Evolutionary conservation across 1,139 yeast species (phyloP).

Genomic region (Protomyces pachydermus): DNA sequence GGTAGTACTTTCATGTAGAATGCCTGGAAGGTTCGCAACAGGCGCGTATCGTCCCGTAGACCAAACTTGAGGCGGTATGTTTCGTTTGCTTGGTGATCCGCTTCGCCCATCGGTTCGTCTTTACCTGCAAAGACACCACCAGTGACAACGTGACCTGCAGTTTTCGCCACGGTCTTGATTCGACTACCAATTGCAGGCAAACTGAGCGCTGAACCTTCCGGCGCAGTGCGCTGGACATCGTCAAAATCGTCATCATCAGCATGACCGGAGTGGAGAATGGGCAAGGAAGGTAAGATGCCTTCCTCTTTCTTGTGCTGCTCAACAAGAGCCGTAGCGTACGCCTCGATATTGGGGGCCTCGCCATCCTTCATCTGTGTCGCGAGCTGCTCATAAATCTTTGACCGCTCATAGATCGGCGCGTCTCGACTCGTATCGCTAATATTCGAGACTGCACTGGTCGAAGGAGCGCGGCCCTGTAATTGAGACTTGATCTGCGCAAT

Average conservation of each 20-base stretch:
- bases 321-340: neutral
- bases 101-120: neutral
- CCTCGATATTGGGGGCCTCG: neutral
- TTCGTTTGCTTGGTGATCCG: neutral
- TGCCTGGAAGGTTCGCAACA: conserved; percentile 66
- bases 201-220: neutral
- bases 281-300: neutral
- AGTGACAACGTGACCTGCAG: neutral
- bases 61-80: conserved; percentile 66
- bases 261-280: neutral
- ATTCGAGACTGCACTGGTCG: neutral
- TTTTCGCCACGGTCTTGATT: neutral
- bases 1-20: conserved; percentile 70
- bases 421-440: conserved; percentile 6
- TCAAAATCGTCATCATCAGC: neutral
- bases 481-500: conserved; percentile 16
- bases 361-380: neutral
- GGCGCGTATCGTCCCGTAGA: conserved; percentile 47
- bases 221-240: neutral
- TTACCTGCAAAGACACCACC: neutral
- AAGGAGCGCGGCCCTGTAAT: neutral
- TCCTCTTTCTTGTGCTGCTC: conserved; percentile 5
- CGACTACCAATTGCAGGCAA: neutral
- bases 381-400: neutral
- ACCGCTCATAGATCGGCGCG: conserved; percentile 3